phyloP scores from a whole-genome alignment of 176 grass and related monocot species.

The Zoysia pacifica region DNA sequence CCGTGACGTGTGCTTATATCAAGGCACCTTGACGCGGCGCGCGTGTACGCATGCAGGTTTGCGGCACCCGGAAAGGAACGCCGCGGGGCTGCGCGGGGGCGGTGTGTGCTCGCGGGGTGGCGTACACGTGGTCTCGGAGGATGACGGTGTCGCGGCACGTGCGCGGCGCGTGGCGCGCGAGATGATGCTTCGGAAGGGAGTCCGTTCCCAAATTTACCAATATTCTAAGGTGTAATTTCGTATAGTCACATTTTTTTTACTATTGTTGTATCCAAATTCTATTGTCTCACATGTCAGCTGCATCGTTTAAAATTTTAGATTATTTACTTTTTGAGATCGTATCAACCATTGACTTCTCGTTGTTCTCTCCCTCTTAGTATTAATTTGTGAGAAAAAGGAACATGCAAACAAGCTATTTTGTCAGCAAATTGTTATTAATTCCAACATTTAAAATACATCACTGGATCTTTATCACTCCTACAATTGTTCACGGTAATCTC shows the following conservation, averaged over 20 bases:
- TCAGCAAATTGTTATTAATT: background rate
- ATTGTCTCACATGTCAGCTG: too few relatives aligned
- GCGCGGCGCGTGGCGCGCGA: slow-evolving; percentile 28
- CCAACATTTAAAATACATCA: background rate
- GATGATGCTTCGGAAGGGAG: background rate
- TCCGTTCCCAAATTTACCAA: too few relatives aligned
- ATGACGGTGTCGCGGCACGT: slow-evolving; percentile 2
- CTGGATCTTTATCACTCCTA: background rate
- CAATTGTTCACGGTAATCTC: background rate
- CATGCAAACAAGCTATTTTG: too few relatives aligned
- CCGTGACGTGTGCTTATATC: background rate
- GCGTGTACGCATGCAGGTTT: background rate
- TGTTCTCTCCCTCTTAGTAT: too few relatives aligned
- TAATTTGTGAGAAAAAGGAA: background rate
- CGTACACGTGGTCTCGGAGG: slow-evolving; percentile 35
- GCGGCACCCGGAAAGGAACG: background rate
- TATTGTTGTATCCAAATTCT: too few relatives aligned
- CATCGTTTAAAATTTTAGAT: too few relatives aligned
- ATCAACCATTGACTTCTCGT: too few relatives aligned
- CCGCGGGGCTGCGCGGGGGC: background rate
- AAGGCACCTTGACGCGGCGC: background rate
- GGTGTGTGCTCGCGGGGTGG: slow-evolving; percentile 24
- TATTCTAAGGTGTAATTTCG: too few relatives aligned
- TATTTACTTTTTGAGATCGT: too few relatives aligned
- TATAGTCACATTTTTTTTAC: too few relatives aligned